phyloP scores from a whole-genome alignment of 2,329 filamentous ascomycete species.

The Aspergillus brasiliensis region DNA sequence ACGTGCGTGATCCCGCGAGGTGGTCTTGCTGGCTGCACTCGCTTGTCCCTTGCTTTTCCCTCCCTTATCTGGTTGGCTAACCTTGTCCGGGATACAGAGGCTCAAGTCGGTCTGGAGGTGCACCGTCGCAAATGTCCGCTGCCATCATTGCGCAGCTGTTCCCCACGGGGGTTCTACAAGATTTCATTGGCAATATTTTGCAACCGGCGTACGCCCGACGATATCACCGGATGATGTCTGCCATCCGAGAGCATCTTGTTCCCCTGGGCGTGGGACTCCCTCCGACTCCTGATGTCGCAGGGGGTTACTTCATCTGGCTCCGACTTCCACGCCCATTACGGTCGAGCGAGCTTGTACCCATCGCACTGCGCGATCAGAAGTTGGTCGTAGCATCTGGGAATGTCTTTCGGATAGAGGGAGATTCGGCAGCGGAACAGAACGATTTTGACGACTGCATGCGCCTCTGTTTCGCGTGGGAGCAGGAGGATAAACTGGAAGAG shows the following conservation, averaged over 20 bases:
- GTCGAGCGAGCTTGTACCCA: constrained; percentile 58
- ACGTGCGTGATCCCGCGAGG: constrained; percentile 47
- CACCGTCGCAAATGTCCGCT: constrained; percentile 61
- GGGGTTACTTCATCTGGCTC: constrained; percentile 88
- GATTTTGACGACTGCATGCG: constrained; percentile 64
- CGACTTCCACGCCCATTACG: constrained; percentile 59
- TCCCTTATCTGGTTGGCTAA: constrained; percentile 14
- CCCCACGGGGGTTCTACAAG: constrained; percentile 53
- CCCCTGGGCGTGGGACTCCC: constrained; percentile 60
- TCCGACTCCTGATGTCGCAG: constrained; percentile 54
- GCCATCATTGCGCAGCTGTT: constrained; percentile 60
- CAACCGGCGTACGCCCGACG: constrained; percentile 59
- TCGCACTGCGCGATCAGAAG: constrained; percentile 63
- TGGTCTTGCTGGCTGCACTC: neutral
- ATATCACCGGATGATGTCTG: constrained; percentile 58
- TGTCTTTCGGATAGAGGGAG: constrained; percentile 68
- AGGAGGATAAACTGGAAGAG: constrained; percentile 65
- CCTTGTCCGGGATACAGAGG: constrained; percentile 45
- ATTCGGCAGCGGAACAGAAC: constrained; percentile 51
- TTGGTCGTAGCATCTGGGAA: constrained; percentile 69
- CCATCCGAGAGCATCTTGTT: constrained; percentile 61
- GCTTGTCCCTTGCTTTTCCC: constrained; percentile 12
- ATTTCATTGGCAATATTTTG: constrained; percentile 55
- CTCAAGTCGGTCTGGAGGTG: constrained; percentile 60
- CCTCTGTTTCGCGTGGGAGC: constrained; percentile 73